Percentiles rank a stretch among this genome's conserved stretches.
Evolutionary conservation across 169 alveolate species (phyloP).

Genomic region (Eimeria falciformis): DNA sequence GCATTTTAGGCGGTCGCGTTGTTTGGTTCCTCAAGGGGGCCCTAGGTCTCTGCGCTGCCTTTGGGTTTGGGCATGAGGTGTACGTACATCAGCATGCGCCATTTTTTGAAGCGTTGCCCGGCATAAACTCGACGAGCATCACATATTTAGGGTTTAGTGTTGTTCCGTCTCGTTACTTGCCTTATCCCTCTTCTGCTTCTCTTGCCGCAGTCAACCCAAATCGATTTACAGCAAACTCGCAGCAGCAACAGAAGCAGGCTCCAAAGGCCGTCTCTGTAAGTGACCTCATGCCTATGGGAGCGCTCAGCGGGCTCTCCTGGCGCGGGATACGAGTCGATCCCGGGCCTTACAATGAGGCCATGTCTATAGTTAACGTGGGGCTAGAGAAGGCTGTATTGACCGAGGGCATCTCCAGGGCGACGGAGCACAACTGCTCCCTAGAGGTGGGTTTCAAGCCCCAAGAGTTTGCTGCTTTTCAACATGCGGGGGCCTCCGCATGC

Average conservation of each 20-base stretch:
- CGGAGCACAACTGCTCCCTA: constrained; percentile 8
- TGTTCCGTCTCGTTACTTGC: constrained; percentile 38
- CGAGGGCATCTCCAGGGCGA: constrained; percentile 3
- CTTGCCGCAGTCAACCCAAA: constrained; percentile 41
- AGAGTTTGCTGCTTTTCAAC: neutral
- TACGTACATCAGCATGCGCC: neutral
- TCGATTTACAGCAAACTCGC: neutral
- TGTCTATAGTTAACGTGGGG: neutral
- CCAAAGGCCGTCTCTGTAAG: neutral
- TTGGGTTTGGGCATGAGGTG: constrained; percentile 45
- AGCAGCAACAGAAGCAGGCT: neutral
- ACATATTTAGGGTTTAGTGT: neutral
- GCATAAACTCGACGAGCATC: neutral
- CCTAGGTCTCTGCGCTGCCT: constrained; percentile 25
- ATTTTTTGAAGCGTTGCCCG: constrained; percentile 19
- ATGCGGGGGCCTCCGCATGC: constrained; percentile 34
- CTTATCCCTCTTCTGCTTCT: neutral
- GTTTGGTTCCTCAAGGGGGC: constrained; percentile 25
- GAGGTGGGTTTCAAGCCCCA: constrained; percentile 3
- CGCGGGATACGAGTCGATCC: constrained; percentile 22
- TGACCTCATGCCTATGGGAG: neutral
- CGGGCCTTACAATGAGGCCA: neutral
- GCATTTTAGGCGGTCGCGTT: no score
- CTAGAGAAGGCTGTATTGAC: neutral
- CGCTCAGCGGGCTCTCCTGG: constrained; percentile 34